These are phyloP conservation scores for Quercus engelmannii DNA, from an alignment of 306 rosid genomes.

Conservation along the genomic window DNA sequence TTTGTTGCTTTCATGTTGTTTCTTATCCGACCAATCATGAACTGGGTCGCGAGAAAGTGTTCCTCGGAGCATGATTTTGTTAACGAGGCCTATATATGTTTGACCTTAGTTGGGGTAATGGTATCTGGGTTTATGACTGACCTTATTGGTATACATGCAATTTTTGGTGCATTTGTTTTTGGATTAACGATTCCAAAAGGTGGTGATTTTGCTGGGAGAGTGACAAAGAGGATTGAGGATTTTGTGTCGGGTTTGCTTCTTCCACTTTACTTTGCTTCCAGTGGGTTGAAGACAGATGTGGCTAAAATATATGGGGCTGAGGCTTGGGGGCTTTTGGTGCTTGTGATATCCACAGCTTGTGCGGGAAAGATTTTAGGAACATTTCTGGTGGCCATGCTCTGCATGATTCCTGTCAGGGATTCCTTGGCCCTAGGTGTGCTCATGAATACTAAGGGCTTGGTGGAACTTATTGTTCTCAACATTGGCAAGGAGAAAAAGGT, in stretches of 20 bases:
- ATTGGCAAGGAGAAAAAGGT: conserved; percentile 95
- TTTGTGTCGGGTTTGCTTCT: conserved; percentile 74
- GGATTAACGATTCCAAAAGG: conserved; percentile 76
- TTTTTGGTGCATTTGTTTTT: conserved; percentile 81
- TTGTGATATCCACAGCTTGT: conserved; percentile 66
- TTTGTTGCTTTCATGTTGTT: conserved; percentile 66
- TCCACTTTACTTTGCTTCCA: conserved; percentile 79
- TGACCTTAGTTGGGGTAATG: conserved; percentile 64
- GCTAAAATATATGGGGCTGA: conserved; percentile 48
- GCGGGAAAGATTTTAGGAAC: conserved; percentile 81
- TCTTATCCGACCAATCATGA: conserved; percentile 56
- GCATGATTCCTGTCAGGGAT: conserved; percentile 61
- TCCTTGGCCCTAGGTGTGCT: conserved; percentile 74
- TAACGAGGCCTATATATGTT: conserved; percentile 57
- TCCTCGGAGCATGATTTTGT: conserved; percentile 36
- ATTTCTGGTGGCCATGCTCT: conserved; percentile 58
- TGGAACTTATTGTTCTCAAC: conserved; percentile 91
- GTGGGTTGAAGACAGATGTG: conserved; percentile 82
- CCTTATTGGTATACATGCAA: conserved; percentile 73
- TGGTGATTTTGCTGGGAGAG: conserved; percentile 48
- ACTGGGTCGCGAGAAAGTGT: conserved; percentile 42
- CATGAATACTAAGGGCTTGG: conserved; percentile 92
- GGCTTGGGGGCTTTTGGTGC: conserved; percentile 67
- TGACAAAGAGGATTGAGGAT: conserved; percentile 72
- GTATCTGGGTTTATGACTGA: conserved; percentile 71